phyloP scores from a whole-genome alignment of 176 grass and related monocot species.

The Eleusine indica region DNA sequence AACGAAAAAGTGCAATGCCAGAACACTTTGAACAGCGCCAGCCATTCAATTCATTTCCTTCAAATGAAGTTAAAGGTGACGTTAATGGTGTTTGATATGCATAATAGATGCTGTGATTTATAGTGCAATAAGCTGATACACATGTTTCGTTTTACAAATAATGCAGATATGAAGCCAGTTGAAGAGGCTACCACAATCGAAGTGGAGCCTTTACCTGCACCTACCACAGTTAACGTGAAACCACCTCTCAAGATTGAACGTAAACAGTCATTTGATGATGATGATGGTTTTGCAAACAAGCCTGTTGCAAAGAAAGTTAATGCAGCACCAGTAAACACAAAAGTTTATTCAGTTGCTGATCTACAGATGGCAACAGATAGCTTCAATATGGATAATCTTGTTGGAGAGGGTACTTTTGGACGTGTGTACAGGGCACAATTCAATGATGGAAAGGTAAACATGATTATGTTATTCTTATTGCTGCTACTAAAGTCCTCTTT shows the following conservation, averaged over 20 bases:
- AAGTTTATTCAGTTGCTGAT: slow-evolving; percentile 88
- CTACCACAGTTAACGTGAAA: slow-evolving; percentile 56
- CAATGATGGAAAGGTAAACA: slow-evolving; percentile 78
- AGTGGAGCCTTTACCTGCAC: slow-evolving; percentile 47
- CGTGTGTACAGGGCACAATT: slow-evolving; percentile 84
- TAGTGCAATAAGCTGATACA: slow-evolving; percentile 8
- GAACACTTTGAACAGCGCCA: slow-evolving; percentile 65
- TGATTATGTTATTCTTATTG: not conserved
- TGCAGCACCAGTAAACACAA: slow-evolving; percentile 50
- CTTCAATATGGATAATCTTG: slow-evolving; percentile 79
- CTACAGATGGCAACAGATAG: slow-evolving; percentile 91
- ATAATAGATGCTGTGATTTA: slow-evolving; percentile 6
- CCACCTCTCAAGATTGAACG: slow-evolving; percentile 74
- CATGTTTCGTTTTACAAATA: slow-evolving; percentile 25
- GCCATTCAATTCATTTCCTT: slow-evolving; percentile 61
- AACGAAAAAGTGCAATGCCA: slow-evolving; percentile 47
- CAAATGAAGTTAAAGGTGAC: slow-evolving; percentile 81
- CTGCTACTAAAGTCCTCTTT: not conserved
- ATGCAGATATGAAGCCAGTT: slow-evolving; percentile 64
- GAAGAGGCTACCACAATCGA: slow-evolving; percentile 50
- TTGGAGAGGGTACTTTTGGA: slow-evolving; percentile 84
- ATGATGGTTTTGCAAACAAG: slow-evolving; percentile 66
- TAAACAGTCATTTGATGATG: slow-evolving; percentile 68
- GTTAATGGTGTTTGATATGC: slow-evolving; percentile 28
- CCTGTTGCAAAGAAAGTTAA: slow-evolving; percentile 59